Base-by-base conservation (phyloP, 2,329 filamentous ascomycete species). In the Alternaria sp. region DNA sequence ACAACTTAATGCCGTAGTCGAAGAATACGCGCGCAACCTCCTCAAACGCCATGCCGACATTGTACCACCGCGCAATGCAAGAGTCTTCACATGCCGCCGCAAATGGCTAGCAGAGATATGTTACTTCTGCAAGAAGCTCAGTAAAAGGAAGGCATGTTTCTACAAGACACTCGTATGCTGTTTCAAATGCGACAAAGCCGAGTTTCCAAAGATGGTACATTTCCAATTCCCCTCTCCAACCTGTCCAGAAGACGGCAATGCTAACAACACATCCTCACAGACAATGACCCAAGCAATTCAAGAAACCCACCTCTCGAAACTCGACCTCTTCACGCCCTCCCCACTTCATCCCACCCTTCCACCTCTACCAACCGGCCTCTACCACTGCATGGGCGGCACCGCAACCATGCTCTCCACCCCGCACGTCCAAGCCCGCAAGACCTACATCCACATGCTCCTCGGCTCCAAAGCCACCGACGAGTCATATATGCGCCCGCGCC, bases 261-360 rank as follows among this genome's bases (percentile, higher is more conserved):
- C 45, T 28, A 5, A 14, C 3, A 4, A 14, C 0, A 16, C 32
- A 16, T 14, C 32, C 4, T 0, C 36, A 46, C 20, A 77, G 75
- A 76, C 75, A 32, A 77, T 75, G 73, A 75, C 74, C 0, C 54
- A 67, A 32, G 75, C 72, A 9, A 59, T 48, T 6, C 58, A 49
- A 28, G 54, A 57, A n/a, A 61, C 72, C 20, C 22, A 57, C 4
- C 70, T 77, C 22, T 73, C 71, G 0, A 76, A 76, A 46, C 69
- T 76, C 32, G 74, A 77, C 49, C 62, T 78, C 12, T 77, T 77
- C 59, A 76, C 75, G 0, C 74, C 74, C 4, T 75, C 72, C 43
- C 34, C 38, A 1, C 55, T 76, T 9, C 69, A 77, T 45, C 70
- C 74, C 1, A 11, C 51, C 5, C 65, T 77, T 1, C 68, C 71